These are phyloP conservation scores for Metschnikowia shivogae DNA, from an alignment of 805 yeast species.

Conservation along the genomic window DNA sequence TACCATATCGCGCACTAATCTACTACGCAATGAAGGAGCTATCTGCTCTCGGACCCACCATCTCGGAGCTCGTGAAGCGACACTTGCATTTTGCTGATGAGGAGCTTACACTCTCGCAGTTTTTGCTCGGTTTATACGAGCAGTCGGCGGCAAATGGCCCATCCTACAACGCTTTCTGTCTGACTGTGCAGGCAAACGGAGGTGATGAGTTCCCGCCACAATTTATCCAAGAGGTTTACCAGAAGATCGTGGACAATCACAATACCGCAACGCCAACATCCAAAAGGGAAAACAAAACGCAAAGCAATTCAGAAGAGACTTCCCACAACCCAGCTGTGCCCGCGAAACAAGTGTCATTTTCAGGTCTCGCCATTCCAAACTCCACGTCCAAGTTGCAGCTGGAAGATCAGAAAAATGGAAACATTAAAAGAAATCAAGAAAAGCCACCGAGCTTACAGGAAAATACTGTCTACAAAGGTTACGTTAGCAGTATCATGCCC, in stretches of 20 bases:
- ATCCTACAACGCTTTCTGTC: constrained; percentile 8
- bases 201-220: constrained; percentile 37
- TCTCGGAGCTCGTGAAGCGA: constrained; percentile 8
- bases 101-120: constrained; percentile 25
- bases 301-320: no score
- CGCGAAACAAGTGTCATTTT: not conserved
- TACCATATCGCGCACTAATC: constrained; percentile 1
- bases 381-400: not conserved
- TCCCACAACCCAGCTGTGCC: not conserved
- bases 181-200: constrained; percentile 31
- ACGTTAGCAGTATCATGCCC: constrained; percentile 52
- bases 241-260: not conserved
- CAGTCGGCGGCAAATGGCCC: constrained; percentile 14
- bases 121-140: constrained; percentile 24
- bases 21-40: constrained; percentile 1
- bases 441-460: not conserved
- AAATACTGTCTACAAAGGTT: constrained; percentile 51
- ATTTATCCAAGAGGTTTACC: constrained; percentile 24
- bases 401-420: no score
- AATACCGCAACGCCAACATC: no score
- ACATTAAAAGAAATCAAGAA: not conserved
- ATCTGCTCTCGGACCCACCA: constrained; percentile 4
- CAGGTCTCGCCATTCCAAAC: constrained; percentile 1
- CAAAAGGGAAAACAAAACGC: not conserved
- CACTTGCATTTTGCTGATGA: constrained; percentile 13